Evolutionary conservation across 2,329 filamentous ascomycete genomes (phyloP).

Genomic region (Lachnellula cervina): DNA sequence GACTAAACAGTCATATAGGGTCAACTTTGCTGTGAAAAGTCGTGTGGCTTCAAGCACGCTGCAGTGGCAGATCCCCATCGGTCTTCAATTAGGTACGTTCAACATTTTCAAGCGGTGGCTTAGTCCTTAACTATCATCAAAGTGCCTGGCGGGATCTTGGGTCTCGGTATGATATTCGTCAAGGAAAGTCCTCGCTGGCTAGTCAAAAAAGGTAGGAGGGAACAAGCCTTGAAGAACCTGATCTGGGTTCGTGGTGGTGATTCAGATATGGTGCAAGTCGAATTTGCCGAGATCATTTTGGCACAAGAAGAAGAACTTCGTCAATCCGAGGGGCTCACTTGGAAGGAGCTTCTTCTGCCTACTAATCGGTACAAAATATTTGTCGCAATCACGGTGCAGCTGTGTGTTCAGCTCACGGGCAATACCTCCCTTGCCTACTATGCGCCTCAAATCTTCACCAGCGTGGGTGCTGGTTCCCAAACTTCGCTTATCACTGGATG

Average conservation of each 20-base stretch:
- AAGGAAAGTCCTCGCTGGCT: slow-evolving; percentile 48
- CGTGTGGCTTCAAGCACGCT: slow-evolving; percentile 33
- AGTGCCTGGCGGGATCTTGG: slow-evolving; percentile 42
- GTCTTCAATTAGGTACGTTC: slow-evolving; percentile 14
- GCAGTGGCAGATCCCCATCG: slow-evolving; percentile 48
- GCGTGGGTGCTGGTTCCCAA: no score
- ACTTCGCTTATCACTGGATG: no score
- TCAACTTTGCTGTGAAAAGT: slow-evolving; percentile 43
- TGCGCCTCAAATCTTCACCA: no score
- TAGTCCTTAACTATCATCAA: slow-evolving; percentile 21
- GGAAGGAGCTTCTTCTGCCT: no score
- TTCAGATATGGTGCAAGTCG: slow-evolving; percentile 32
- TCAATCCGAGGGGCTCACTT: slow-evolving; percentile 35
- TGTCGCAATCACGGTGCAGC: no score
- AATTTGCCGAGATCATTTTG: slow-evolving; percentile 40
- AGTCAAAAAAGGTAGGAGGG: slow-evolving; percentile 39
- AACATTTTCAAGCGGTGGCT: no score
- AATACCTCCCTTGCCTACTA: no score
- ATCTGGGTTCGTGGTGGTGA: slow-evolving; percentile 47
- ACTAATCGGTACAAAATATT: no score
- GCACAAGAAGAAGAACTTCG: slow-evolving; percentile 44
- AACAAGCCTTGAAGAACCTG: slow-evolving; percentile 44
- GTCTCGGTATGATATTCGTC: slow-evolving; percentile 45
- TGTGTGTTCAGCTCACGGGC: no score
- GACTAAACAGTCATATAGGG: slow-evolving; percentile 31